phyloP scores from a whole-genome alignment of 1,139 yeast species.

The Magnusiomyces fungicola region DNA sequence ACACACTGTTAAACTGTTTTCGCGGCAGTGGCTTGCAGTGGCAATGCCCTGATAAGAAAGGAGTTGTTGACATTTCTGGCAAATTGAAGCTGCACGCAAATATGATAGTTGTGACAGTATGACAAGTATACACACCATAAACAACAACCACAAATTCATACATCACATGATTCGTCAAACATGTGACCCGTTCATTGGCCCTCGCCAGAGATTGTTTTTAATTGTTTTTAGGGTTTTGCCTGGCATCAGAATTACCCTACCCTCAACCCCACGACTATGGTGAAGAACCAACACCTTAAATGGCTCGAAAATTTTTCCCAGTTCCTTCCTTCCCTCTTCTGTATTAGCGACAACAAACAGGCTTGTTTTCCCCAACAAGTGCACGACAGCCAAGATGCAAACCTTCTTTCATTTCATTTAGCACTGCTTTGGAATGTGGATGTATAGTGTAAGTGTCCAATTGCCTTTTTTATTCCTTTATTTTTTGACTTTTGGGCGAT shows the following conservation, averaged over 20 bases:
- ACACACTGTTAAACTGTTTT: no score
- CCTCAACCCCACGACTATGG: neutral
- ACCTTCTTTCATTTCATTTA: neutral
- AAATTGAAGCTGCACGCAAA: no score
- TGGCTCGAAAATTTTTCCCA: neutral
- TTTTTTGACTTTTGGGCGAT: neutral
- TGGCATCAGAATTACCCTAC: neutral
- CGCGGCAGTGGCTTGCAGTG: no score
- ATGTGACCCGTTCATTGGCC: no score
- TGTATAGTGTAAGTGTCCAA: neutral
- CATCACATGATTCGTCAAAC: neutral
- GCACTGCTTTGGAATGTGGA: neutral
- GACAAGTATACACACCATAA: neutral
- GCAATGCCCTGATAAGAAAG: no score
- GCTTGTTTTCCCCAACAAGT: no score
- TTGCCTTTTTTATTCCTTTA: neutral
- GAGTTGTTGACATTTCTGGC: no score
- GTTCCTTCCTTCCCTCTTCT: neutral
- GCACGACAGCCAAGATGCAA: no score
- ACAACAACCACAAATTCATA: neutral
- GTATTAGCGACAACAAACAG: neutral
- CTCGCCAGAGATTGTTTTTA: constrained; percentile 74
- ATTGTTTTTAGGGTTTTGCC: constrained; percentile 44
- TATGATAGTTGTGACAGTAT: no score
- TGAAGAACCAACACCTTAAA: neutral